A percentile compares a stretch with the other conserved stretches of the same genome.
phyloP scores from a whole-genome alignment of 2,329 filamentous ascomycete genomes.

The Camillea tinctor region DNA sequence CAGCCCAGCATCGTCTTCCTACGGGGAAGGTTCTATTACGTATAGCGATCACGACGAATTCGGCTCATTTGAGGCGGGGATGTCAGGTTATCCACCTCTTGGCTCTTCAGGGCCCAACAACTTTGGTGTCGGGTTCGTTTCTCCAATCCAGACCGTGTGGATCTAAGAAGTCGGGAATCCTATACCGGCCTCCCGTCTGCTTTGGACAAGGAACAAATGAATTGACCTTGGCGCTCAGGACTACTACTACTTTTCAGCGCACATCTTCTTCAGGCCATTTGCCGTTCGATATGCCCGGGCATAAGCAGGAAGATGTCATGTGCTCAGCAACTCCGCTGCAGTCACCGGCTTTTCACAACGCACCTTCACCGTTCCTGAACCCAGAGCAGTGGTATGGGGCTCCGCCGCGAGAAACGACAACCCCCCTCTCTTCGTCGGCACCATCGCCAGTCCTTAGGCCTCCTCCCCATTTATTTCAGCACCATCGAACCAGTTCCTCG shows the following conservation, averaged over 20 bases:
- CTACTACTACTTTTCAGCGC: slow-evolving; percentile 33
- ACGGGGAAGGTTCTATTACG: slow-evolving; percentile 57
- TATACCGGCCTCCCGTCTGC: slow-evolving; percentile 41
- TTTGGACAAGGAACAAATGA: slow-evolving; percentile 41
- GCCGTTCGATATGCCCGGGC: slow-evolving; percentile 41
- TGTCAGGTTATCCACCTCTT: slow-evolving; percentile 46
- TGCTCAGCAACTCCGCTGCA: slow-evolving; percentile 26
- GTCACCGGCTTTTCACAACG: slow-evolving; percentile 37
- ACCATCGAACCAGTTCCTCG: slow-evolving; percentile 36
- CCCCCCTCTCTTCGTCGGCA: slow-evolving; percentile 33
- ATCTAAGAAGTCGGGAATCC: slow-evolving; percentile 47
- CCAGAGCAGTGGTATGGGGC: slow-evolving; percentile 42
- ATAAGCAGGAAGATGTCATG: slow-evolving; percentile 19
- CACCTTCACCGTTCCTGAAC: slow-evolving; percentile 45
- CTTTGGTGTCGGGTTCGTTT: slow-evolving; percentile 60
- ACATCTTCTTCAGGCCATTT: slow-evolving; percentile 42
- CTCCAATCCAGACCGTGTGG: slow-evolving; percentile 62
- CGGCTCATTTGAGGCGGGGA: slow-evolving; percentile 46
- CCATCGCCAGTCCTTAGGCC: slow-evolving; percentile 35
- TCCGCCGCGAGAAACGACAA: slow-evolving; percentile 40
- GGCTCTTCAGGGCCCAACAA: slow-evolving; percentile 40
- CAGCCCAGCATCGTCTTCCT: slow-evolving; percentile 63
- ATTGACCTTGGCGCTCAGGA: slow-evolving; percentile 58
- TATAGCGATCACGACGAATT: slow-evolving; percentile 64
- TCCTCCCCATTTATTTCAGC: slow-evolving; percentile 36